phyloP scores from a whole-genome alignment of 805 yeast species.

The Pichia insulana region DNA sequence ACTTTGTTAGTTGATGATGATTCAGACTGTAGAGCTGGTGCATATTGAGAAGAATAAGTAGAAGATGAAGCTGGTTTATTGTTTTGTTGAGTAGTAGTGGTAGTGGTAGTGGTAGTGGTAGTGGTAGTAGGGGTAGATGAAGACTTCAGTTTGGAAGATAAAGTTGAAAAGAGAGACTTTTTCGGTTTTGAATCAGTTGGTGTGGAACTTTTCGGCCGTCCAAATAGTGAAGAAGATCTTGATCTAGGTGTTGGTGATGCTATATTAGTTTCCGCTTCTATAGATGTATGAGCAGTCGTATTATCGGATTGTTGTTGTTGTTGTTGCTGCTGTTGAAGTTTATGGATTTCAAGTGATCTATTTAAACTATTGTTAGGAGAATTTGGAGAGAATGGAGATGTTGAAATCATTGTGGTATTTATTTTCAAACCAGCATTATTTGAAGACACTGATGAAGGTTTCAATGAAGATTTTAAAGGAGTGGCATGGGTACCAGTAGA shows the following conservation, averaged over 20 bases:
- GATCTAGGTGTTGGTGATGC: slow-evolving; percentile 2
- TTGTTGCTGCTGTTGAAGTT: not conserved
- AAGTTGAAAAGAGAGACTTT: slow-evolving; percentile 26
- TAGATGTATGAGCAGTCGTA: too few relatives aligned
- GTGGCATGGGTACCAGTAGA: not conserved
- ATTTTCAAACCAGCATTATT: not conserved
- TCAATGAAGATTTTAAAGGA: slow-evolving; percentile 9
- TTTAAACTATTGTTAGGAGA: not conserved
- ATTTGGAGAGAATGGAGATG: not conserved
- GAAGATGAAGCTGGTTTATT: too few relatives aligned
- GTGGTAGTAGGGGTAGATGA: not conserved
- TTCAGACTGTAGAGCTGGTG: too few relatives aligned
- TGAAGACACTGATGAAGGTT: slow-evolving; percentile 5
- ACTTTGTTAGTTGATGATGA: not conserved
- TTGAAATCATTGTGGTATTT: not conserved
- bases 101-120: not conserved
- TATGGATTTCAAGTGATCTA: not conserved
- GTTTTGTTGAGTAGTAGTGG: not conserved
- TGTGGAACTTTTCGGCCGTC: not conserved
- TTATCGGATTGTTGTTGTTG: not conserved
- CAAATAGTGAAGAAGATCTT: slow-evolving; percentile 8
- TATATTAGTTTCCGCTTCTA: not conserved
- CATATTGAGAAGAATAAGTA: too few relatives aligned
- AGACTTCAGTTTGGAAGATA: slow-evolving; percentile 28
- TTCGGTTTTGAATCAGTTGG: slow-evolving; percentile 10